phyloP scores from a whole-genome alignment of 148 eudicot genomes.

The Fagopyrum tataricum region DNA sequence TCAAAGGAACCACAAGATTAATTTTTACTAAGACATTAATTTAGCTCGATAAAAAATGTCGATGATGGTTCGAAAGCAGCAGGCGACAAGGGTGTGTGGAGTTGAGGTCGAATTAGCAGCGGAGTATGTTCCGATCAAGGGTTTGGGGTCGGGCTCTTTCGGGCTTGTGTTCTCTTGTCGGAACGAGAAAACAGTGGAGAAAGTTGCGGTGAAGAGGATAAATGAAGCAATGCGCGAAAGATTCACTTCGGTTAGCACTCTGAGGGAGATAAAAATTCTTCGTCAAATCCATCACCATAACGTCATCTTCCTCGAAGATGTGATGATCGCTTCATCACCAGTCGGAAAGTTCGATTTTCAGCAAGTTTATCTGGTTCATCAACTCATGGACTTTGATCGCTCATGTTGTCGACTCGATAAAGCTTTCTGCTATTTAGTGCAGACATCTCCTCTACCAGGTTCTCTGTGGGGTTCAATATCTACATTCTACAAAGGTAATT shows the following conservation, averaged over 20 bases:
- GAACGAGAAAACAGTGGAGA: constrained; percentile 23
- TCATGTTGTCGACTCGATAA: no score
- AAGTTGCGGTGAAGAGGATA: constrained; percentile 44
- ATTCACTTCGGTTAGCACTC: constrained; percentile 15
- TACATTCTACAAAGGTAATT: no score
- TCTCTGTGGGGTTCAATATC: no score
- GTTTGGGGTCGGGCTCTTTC: constrained; percentile 32
- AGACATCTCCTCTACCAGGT: constrained; percentile 20
- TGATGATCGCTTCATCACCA: constrained; percentile 27
- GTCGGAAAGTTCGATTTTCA: constrained; percentile 13
- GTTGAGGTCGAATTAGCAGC: constrained; percentile 25
- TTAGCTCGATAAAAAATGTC: no score
- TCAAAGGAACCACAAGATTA: no score
- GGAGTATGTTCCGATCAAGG: constrained; percentile 23
- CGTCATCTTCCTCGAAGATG: constrained; percentile 36
- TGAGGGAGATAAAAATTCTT: constrained; percentile 29
- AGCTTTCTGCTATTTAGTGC: constrained; percentile 28
- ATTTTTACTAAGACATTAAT: no score
- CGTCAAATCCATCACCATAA: constrained; percentile 27
- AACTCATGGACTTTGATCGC: constrained; percentile 45
- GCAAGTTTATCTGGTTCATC: constrained; percentile 40
- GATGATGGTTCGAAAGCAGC: no score
- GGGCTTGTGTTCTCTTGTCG: constrained; percentile 33
- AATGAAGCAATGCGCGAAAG: constrained; percentile 18
- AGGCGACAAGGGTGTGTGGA: no score